Conservation (phyloP, 2,329 filamentous ascomycete species). For the Penicillium capsulatum region DNA sequence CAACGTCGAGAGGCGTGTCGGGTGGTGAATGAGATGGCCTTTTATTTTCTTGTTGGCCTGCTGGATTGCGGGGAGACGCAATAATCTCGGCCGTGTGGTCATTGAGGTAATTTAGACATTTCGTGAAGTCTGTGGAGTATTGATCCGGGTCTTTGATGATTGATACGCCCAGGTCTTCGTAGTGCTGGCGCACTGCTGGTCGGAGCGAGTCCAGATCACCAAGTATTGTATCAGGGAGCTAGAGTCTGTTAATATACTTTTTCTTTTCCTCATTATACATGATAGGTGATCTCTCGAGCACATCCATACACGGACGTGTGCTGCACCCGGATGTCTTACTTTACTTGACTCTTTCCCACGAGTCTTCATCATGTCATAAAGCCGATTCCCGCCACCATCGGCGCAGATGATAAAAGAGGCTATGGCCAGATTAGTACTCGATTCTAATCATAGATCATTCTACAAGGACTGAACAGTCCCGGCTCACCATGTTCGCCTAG, state of each 20-base stretch:
- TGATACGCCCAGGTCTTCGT: conserved; percentile 55
- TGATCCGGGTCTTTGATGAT: conserved; percentile 74
- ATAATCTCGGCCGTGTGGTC: conserved; percentile 27
- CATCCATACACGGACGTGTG: too few species aligned
- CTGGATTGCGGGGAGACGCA: conserved; percentile 11
- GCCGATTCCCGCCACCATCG: conserved; percentile 83
- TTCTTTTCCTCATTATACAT: too few species aligned
- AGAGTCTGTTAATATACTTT: too few species aligned
- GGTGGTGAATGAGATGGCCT: conserved; percentile 3
- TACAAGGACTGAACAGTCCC: too few species aligned
- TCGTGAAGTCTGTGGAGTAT: conserved; percentile 85
- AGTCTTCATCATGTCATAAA: conserved; percentile 52
- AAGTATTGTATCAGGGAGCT: conserved; percentile 68
- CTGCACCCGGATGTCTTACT: conserved; percentile 25
- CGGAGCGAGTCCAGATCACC: conserved; percentile 86
- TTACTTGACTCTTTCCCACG: conserved; percentile 28
- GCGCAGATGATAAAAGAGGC: conserved; percentile 71
- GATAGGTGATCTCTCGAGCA: too few species aligned
- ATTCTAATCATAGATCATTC: too few species aligned
- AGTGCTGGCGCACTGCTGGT: conserved; percentile 61
- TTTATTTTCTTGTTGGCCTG: conserved; percentile 5
- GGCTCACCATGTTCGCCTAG: conserved; percentile 37
- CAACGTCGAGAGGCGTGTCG: conserved; percentile 53
- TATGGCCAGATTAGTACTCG: conserved; percentile 29
- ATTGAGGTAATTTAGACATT: conserved; percentile 64